These are phyloP conservation scores for Rhizopus delemar DNA, from an alignment of 371 early-diverging fungal genomes.

Conservation along the genomic window DNA sequence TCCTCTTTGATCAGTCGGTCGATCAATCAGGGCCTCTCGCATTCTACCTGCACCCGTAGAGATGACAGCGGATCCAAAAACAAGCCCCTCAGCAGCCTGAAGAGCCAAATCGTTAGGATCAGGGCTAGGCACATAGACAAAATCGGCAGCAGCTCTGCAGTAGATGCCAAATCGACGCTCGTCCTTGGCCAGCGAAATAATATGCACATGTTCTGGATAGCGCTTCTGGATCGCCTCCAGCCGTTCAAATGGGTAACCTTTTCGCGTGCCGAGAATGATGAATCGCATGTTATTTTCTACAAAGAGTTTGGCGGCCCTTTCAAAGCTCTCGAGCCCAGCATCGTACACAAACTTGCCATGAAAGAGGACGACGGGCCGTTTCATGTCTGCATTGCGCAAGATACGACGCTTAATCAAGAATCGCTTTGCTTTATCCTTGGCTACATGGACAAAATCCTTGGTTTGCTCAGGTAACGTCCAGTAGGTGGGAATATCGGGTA, in stretches of 20 bases:
- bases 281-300: conserved; percentile 53
- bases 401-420: conserved; percentile 50
- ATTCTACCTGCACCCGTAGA: conserved; percentile 59
- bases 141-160: conserved; percentile 64
- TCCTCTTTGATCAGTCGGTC: conserved; percentile 31
- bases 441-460: conserved; percentile 39
- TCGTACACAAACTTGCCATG: conserved; percentile 51
- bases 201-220: conserved; percentile 51
- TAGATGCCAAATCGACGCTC: conserved; percentile 58
- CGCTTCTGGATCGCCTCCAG: conserved; percentile 41
- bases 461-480: conserved; percentile 36
- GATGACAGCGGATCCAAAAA: conserved; percentile 66
- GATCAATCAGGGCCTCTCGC: conserved; percentile 59
- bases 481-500: conserved; percentile 22
- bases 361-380: conserved; percentile 57
- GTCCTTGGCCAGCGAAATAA: conserved; percentile 48
- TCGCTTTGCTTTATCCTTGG: conserved; percentile 57
- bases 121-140: conserved; percentile 56
- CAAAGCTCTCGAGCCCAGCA: conserved; percentile 54
- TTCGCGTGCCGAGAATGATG: conserved; percentile 59
- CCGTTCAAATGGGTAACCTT: conserved; percentile 52
- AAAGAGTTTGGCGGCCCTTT: conserved; percentile 45
- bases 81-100: conserved; percentile 59
- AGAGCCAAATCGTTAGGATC: conserved; percentile 51
- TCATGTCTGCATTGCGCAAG: conserved; percentile 47